Percentiles rank a stretch among this genome's conserved stretches.
These are phyloP conservation scores for Haplographium delicatum DNA, from an alignment of 495 filamentous ascomycete genomes.

Conservation along the genomic window DNA sequence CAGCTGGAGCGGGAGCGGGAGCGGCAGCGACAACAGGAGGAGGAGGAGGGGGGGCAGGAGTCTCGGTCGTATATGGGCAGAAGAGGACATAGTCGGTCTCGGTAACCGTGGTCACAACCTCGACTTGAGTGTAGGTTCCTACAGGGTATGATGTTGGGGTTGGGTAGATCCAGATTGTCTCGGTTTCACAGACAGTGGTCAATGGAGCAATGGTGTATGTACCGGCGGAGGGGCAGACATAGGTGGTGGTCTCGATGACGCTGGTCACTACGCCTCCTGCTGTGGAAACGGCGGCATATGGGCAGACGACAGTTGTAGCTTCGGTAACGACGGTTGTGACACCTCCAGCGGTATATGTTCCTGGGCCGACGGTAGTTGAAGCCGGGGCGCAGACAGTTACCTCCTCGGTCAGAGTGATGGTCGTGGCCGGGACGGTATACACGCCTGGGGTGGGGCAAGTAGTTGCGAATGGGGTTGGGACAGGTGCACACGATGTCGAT, in stretches of 20 bases:
- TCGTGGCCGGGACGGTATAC: conserved; percentile 78
- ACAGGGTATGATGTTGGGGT: conserved; percentile 59
- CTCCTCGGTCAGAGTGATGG: conserved; percentile 58
- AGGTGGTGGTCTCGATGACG: conserved; percentile 67
- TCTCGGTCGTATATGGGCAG: conserved; percentile 58
- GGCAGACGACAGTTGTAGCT: conserved; percentile 67
- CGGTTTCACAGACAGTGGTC: conserved; percentile 52
- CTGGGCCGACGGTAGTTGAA: conserved; percentile 56
- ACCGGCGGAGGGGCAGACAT: conserved; percentile 71
- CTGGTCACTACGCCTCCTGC: conserved; percentile 55
- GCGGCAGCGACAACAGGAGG: conserved; percentile 10
- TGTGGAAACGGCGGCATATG: conserved; percentile 62
- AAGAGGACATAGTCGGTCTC: conserved; percentile 62
- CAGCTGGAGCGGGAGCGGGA: conserved; percentile 15
- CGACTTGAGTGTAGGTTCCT: conserved; percentile 69
- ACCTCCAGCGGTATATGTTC: conserved; percentile 69
- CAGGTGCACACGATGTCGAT: conserved; percentile 25
- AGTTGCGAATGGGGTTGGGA: conserved; percentile 64
- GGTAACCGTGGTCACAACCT: conserved; percentile 61
- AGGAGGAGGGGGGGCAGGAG: conserved; percentile 13
- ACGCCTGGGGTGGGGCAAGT: conserved; percentile 65
- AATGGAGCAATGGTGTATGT: conserved; percentile 76
- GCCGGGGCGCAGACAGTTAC: conserved; percentile 64
- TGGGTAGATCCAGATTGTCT: conserved; percentile 58
- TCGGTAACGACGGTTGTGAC: conserved; percentile 69